Conservation (phyloP, 2,329 filamentous ascomycete species). For the Seiridium unicorne region DNA sequence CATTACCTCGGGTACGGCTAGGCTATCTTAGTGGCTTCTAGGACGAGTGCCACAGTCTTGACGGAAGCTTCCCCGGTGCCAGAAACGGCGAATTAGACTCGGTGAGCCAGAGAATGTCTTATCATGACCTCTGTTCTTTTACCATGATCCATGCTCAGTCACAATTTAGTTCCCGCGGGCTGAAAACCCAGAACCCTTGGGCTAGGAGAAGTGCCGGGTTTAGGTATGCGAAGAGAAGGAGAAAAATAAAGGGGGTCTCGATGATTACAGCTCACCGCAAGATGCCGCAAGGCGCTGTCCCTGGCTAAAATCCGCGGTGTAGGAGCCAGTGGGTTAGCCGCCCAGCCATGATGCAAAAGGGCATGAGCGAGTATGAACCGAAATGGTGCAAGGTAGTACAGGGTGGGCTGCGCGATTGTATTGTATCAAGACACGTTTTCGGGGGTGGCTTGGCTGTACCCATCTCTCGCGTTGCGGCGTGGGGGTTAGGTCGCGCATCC, state of each 20-base stretch:
- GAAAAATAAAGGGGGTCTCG: neutral
- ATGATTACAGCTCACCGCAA: neutral
- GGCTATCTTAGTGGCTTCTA: neutral
- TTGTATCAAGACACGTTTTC: neutral
- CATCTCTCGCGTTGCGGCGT: neutral
- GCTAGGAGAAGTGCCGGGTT: neutral
- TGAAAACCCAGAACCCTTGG: neutral
- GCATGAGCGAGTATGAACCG: neutral
- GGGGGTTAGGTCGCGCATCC: neutral
- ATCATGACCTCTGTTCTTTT: neutral
- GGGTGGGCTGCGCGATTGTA: neutral
- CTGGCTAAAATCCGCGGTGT: neutral
- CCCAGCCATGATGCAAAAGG: too few relatives aligned
- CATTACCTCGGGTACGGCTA: too few relatives aligned
- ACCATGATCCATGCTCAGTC: neutral
- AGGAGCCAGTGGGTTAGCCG: too few relatives aligned
- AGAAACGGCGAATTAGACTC: neutral
- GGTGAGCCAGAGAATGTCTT: neutral
- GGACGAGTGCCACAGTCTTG: neutral
- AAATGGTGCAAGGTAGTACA: neutral
- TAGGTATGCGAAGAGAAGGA: neutral
- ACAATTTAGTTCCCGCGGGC: neutral
- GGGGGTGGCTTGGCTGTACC: neutral
- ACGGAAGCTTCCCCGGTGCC: neutral
- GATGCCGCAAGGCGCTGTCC: neutral